Evolutionary conservation across 345 rosid genomes (phyloP), one percentile per base, ranked within the genome.

Genomic region (Acer campestre): DNA sequence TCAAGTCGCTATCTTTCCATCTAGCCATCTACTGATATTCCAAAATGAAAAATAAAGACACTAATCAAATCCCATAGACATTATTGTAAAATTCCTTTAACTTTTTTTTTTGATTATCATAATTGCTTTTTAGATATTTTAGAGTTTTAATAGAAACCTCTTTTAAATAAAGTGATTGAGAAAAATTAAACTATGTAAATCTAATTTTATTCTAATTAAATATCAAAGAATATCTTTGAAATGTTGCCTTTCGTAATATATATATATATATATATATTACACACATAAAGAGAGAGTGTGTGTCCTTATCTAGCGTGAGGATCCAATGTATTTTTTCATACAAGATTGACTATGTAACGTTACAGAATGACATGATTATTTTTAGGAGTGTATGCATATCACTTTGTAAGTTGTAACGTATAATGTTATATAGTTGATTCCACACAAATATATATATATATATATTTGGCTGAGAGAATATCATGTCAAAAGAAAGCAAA

Each of bases 401-500:
- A 31, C 35, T 31, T 31, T 31, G 2, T 29, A 2, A 29, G 2
- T 1, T 29, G 31, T 31, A 31, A 31, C 35, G n/a, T 31, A 31
- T 31, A 31, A 31, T 31, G 35, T 31, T 31, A 31, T 31, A 31
- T 2, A 4, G 5, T 31, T 31, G 35, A 31, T 3, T 4, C 3
- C 31, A 29, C 35, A 31, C 0, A 0, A 31, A 31, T 3, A 31
- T 25, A 25, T 25, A 25, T 25, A 25, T 25, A n/a, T 25, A 23
- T 10, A 14, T 8, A 23, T 23, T 59, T 38, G 38, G 61, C 20
- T 16, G 17, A 12, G 48, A 51, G 62, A 75, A 65, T 27, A 31
- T 55, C 7, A 63, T 44, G 46, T 10, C 11, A 63, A 4, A 18
- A 16, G 42, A 82, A 74, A 82, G 87, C 40, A 29, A 53, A 27